These are phyloP conservation scores for Diaporthe vaccinii DNA, from an alignment of 2,329 filamentous ascomycete species.

Conservation along the genomic window DNA sequence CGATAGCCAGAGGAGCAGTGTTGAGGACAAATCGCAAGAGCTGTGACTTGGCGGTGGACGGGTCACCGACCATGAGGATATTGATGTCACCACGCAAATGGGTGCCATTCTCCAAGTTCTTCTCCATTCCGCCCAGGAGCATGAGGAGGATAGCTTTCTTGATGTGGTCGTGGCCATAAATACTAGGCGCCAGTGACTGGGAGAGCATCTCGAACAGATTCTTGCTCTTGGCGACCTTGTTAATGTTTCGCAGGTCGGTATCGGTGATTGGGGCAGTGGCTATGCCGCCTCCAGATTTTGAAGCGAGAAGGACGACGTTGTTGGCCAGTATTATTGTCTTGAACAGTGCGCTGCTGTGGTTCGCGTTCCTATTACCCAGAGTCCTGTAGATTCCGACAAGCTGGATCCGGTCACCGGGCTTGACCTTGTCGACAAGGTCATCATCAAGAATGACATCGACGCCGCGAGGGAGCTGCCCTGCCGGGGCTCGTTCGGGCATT, in stretches of 20 bases:
- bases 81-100: conserved; percentile 99
- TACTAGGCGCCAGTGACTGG: conserved; percentile 94
- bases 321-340: conserved; percentile 95
- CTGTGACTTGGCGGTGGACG: conserved; percentile 98
- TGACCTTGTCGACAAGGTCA: conserved; percentile 93
- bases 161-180: conserved; percentile 96
- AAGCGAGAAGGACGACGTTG: conserved; percentile 93
- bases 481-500: conserved; percentile 97
- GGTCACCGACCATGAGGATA: conserved; percentile 98
- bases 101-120: conserved; percentile 97
- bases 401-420: conserved; percentile 96
- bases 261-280: conserved; percentile 94
- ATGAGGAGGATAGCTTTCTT: conserved; percentile 98
- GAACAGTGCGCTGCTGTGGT: conserved; percentile 91
- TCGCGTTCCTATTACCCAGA: conserved; percentile 92
- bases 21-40: conserved; percentile 96
- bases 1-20: conserved; percentile 95
- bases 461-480: conserved; percentile 92
- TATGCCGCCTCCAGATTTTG: conserved; percentile 94
- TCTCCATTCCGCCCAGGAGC: conserved; percentile 96
- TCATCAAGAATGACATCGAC: conserved; percentile 98
- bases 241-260: conserved; percentile 98
- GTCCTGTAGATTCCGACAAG: conserved; percentile 97
- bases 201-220: conserved; percentile 93
- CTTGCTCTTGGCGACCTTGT: conserved; percentile 95